phyloP scores from a whole-genome alignment of 176 grass and related monocot species.

The Elymus sibiricus region DNA sequence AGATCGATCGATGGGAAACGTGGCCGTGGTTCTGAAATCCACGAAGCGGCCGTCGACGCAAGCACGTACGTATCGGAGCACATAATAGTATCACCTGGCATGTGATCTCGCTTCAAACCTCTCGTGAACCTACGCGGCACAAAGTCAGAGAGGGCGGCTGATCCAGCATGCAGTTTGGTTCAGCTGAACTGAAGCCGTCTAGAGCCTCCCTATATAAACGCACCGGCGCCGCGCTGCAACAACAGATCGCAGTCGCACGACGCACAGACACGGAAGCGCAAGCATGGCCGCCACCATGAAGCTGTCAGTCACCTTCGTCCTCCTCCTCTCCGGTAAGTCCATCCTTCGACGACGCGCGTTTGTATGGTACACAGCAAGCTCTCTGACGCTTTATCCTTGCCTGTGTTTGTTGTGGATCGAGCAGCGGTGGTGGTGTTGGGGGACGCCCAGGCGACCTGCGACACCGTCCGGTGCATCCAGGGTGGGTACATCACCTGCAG shows the following conservation, averaged over 20 bases:
- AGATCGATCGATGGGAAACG: background rate
- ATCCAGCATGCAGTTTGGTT: background rate
- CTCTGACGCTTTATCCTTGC: background rate
- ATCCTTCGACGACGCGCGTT: no score
- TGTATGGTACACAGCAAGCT: background rate
- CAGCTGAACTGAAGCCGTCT: background rate
- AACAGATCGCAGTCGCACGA: background rate
- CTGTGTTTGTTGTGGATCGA: background rate
- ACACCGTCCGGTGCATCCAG: background rate
- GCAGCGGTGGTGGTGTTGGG: conserved; percentile 23
- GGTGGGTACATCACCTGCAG: conserved; percentile 42
- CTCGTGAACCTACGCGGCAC: background rate
- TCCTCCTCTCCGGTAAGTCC: conserved; percentile 18
- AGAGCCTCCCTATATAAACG: background rate
- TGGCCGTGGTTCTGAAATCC: background rate
- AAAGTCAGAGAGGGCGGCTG: background rate
- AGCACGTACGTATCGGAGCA: background rate
- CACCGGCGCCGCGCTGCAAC: background rate
- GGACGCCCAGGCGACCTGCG: background rate
- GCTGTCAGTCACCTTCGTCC: background rate
- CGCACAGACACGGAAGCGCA: background rate
- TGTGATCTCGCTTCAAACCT: background rate
- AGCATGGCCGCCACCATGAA: conserved; percentile 4
- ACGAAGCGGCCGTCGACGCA: background rate
- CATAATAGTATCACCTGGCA: background rate